Evolutionary conservation across 805 yeast species (phyloP).

Genomic region (Clavispora vitiphila): DNA sequence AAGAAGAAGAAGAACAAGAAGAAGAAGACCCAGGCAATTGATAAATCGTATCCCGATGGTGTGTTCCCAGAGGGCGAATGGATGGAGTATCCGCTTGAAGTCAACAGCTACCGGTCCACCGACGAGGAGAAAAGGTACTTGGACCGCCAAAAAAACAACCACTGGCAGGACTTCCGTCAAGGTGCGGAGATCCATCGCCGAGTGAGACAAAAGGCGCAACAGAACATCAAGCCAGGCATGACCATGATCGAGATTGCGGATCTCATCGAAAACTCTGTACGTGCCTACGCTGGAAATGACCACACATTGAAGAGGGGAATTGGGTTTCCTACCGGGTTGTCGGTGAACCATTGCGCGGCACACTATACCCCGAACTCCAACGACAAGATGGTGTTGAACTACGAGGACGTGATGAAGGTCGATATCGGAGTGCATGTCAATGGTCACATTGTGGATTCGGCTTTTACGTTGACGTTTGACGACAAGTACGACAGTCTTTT

Average conservation of each 20-base stretch:
- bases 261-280: constrained; percentile 76
- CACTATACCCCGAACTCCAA: constrained; percentile 97
- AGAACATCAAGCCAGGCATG: constrained; percentile 84
- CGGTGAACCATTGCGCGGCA: constrained; percentile 91
- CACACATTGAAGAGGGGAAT: constrained; percentile 70
- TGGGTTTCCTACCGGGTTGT: constrained; percentile 98
- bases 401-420: constrained; percentile 94
- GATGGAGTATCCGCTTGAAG: constrained; percentile 68
- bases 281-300: constrained; percentile 68
- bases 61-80: constrained; percentile 85
- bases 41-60: constrained; percentile 63
- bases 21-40: constrained; percentile 54
- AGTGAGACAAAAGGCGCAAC: constrained; percentile 75
- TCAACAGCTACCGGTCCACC: constrained; percentile 66
- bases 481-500: constrained; percentile 75
- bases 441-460: constrained; percentile 91
- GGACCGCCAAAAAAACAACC: constrained; percentile 57
- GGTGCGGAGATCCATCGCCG: constrained; percentile 96
- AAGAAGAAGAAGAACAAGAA: constrained; percentile 47
- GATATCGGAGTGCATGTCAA: constrained; percentile 96
- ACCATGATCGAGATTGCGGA: constrained; percentile 86
- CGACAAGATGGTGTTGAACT: constrained; percentile 71
- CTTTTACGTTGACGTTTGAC: constrained; percentile 87
- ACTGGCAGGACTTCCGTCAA: constrained; percentile 86
- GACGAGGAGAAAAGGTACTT: constrained; percentile 80